These are phyloP conservation scores for Gentiana macrophylla DNA, from an alignment of 257 asterid genomes.

Conservation along the genomic window DNA sequence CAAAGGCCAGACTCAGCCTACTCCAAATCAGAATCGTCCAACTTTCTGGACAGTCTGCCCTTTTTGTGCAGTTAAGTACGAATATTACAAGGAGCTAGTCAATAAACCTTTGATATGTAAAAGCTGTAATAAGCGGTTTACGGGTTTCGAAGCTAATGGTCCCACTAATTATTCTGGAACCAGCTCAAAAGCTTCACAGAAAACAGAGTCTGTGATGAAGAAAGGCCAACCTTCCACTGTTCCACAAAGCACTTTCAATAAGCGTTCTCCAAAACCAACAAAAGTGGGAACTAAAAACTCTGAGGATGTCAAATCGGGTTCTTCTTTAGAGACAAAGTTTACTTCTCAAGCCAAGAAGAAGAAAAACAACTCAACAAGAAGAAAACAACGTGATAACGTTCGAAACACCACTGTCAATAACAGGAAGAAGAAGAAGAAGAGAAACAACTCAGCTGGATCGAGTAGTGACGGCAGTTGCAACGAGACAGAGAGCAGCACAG, in stretches of 20 bases:
- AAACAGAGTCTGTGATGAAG: slow-evolving; percentile 3
- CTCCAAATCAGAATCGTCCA: slow-evolving; percentile 5
- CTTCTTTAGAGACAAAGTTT: slow-evolving; percentile 2
- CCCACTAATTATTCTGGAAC: slow-evolving; percentile 9
- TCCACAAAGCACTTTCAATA: slow-evolving; percentile 5
- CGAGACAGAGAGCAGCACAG: slow-evolving; percentile 10
- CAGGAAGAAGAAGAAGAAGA: slow-evolving; percentile 10
- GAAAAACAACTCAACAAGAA: background rate
- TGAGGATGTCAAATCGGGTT: slow-evolving; percentile 1
- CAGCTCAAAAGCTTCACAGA: slow-evolving; percentile 7
- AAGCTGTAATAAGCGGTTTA: slow-evolving; percentile 14
- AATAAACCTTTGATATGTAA: slow-evolving; percentile 18
- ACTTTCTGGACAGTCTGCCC: slow-evolving; percentile 39
- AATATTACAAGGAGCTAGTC: slow-evolving; percentile 14
- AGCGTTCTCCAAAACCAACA: slow-evolving; percentile 1
- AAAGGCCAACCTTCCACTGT: slow-evolving; percentile 4
- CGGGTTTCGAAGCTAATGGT: slow-evolving; percentile 17
- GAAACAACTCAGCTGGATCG: slow-evolving; percentile 13
- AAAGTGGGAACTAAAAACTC: background rate
- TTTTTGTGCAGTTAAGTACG: slow-evolving; percentile 17
- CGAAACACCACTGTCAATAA: background rate
- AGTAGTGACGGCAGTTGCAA: slow-evolving; percentile 12
- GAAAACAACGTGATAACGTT: background rate
- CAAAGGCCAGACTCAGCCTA: slow-evolving; percentile 16
- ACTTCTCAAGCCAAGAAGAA: slow-evolving; percentile 4